A percentile compares a stretch with the other conserved stretches of the same genome.
These are phyloP conservation scores for Chaetomiaceae sp. DNA, from an alignment of 2,329 filamentous ascomycete genomes.

Conservation along the genomic window DNA sequence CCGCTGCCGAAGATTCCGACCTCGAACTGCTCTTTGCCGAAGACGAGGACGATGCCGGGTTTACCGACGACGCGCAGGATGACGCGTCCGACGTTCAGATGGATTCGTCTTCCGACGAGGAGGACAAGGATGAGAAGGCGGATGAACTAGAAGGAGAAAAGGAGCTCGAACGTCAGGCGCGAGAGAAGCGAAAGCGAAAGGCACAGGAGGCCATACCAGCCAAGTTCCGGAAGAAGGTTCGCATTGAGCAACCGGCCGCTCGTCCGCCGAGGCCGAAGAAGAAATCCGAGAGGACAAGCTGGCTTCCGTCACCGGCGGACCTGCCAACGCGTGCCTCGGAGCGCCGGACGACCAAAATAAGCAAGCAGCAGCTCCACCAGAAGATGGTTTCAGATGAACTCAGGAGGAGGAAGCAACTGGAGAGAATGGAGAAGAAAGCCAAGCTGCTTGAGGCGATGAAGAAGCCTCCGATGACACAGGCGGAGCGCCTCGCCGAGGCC, in stretches of 20 bases:
- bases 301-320: conserved; percentile 52
- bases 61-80: conserved; percentile 63
- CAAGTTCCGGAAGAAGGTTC: conserved; percentile 70
- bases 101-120: conserved; percentile 79
- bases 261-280: conserved; percentile 52
- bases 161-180: conserved; percentile 74
- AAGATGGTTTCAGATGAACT: conserved; percentile 71
- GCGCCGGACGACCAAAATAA: conserved; percentile 54
- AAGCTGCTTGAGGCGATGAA: conserved; percentile 70
- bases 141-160: conserved; percentile 82
- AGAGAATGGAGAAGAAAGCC: conserved; percentile 61
- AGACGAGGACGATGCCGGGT: conserved; percentile 63
- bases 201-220: conserved; percentile 69
- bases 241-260: conserved; percentile 56
- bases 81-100: conserved; percentile 74
- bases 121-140: conserved; percentile 65
- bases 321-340: conserved; percentile 56
- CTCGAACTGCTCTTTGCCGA: conserved; percentile 74
- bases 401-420: conserved; percentile 65
- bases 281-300: conserved; percentile 56
- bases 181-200: conserved; percentile 73
- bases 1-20: conserved; percentile 51
- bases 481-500: conserved; percentile 76
- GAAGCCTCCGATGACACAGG: conserved; percentile 81
- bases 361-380: conserved; percentile 60